phyloP scores from a whole-genome alignment of 345 rosid genomes.

The Pelargonium nanum region DNA sequence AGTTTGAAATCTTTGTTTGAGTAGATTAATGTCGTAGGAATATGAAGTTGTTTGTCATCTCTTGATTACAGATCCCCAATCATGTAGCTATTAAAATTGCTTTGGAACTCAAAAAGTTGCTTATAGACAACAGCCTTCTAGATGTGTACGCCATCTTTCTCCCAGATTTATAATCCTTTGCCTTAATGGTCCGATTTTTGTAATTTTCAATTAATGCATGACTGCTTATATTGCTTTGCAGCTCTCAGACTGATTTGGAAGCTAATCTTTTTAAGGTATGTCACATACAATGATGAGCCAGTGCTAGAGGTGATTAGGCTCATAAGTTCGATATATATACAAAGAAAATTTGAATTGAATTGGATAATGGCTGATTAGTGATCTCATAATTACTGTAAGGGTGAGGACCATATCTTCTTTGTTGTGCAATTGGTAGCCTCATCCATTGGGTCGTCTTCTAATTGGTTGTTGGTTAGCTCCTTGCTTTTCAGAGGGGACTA shows the following conservation, averaged over 20 bases:
- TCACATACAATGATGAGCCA: neutral
- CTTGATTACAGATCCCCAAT: constrained; percentile 68
- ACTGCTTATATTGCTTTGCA: constrained; percentile 23
- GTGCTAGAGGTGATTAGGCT: neutral
- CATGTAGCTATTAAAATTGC: constrained; percentile 92
- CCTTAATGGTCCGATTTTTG: neutral
- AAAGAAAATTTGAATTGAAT: neutral
- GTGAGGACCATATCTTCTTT: no score
- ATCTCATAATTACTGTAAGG: no score
- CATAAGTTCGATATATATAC: neutral
- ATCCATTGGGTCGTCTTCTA: no score
- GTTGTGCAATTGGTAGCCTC: no score
- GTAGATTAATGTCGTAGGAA: neutral
- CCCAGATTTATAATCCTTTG: neutral
- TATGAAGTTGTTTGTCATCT: neutral
- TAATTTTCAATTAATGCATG: neutral
- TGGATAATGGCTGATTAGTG: neutral
- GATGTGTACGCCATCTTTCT: constrained; percentile 61
- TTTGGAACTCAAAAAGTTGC: constrained; percentile 93
- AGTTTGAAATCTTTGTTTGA: no score
- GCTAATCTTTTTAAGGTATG: constrained; percentile 78
- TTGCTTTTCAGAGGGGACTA: no score
- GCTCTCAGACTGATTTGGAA: constrained; percentile 90
- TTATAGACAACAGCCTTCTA: constrained; percentile 90
- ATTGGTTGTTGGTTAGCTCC: no score